Conservation (phyloP, 129 eudicot species). For the Artemisia tridentata region DNA sequence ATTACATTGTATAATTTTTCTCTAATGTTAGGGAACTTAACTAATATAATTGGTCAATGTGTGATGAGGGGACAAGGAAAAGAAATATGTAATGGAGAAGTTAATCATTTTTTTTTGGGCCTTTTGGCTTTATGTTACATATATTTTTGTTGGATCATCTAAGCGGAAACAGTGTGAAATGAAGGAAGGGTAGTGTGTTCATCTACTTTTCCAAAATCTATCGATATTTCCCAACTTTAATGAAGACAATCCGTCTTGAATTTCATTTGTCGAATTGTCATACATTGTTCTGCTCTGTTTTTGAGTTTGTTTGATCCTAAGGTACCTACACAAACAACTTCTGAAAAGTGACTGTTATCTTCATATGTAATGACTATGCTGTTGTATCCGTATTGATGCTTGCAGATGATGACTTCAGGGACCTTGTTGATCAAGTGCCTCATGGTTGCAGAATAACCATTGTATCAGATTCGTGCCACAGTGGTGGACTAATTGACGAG, state of each 20-base stretch:
- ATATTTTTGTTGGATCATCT: too few species aligned
- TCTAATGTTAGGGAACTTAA: background rate
- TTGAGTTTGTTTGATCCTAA: background rate
- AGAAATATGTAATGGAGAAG: background rate
- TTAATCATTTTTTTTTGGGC: too few species aligned
- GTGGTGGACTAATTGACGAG: slow-evolving; percentile 91
- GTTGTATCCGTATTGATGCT: background rate
- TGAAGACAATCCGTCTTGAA: too few species aligned
- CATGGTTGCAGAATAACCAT: slow-evolving; percentile 85
- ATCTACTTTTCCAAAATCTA: too few species aligned
- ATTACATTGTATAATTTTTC: background rate
- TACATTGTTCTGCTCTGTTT: too few species aligned
- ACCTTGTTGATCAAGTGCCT: slow-evolving; percentile 78
- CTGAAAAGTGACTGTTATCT: too few species aligned
- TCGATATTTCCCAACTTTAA: too few species aligned
- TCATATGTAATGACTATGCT: slow-evolving; percentile 6
- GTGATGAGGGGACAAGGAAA: background rate
- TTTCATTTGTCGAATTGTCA: too few species aligned
- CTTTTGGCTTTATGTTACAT: too few species aligned
- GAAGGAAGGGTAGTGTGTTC: too few species aligned
- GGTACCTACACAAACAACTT: background rate
- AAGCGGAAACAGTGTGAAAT: too few species aligned
- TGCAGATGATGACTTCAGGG: slow-evolving; percentile 92
- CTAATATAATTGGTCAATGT: background rate
- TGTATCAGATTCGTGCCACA: slow-evolving; percentile 94